Base-by-base conservation (phyloP, 108 stramenopile species). In the Cyclotella baltica region DNA sequence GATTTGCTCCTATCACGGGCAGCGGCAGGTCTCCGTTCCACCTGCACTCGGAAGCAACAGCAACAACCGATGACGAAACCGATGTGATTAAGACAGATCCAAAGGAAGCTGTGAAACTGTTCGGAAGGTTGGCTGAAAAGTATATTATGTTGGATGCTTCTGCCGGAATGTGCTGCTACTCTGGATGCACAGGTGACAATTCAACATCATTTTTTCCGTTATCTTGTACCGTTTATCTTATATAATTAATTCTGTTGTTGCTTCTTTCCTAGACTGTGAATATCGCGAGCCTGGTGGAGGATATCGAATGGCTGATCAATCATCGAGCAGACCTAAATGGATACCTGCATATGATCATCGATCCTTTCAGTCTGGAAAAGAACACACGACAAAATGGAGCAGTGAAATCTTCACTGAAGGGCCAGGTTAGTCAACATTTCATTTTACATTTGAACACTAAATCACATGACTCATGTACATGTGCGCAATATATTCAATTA, bases 151-250 rank as follows among this genome's bases (percentile, higher is more conserved):
- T 92, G 34, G 93, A 94, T 61, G 82, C 80, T 2, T 80, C 86
- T 0, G 93, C 88, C 38, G 93, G 93, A 11, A 88, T 91, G 91
- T 94, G 93, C 69, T 94, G 93, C 65, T 94, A 94, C 66, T 87
- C 86, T 8, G 93, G 77, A 18, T 94, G 93, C 56, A 83, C 78
- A 29, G 92, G 89, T 73, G 16, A 68, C 59, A 53, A 72, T 20
- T 16, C 8, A 11, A 20, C 52, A 59, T 43, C 18, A 23, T 69
- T 22, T 4, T n/a, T 53, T 25, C 11, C 55, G 55, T 56, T 56
- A 4, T 4, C n/a, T 20, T 4, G 4, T 53, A 15, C 4, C 20
- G n/a, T 4, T 20, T 8, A 15, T 20, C 13, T 13, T 53, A 19
- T 27, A 25, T 3, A 22, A 56, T 56, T 27, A 25, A 25, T 56